Evolutionary conservation across 768 basidiomycete genomes (phyloP).

Genomic region (Rubroboletus satanas): DNA sequence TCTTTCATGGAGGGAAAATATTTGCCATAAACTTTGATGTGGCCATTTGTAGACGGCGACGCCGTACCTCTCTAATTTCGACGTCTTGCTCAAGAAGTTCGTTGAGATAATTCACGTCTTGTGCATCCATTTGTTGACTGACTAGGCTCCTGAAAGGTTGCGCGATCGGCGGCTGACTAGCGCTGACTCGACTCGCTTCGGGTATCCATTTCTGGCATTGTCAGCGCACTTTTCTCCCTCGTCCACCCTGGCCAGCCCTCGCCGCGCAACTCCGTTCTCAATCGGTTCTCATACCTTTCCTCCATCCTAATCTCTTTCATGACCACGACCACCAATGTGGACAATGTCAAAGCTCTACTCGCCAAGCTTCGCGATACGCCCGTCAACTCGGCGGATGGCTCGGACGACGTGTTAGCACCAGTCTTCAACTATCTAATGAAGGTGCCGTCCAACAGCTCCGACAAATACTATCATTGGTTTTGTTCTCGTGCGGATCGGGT

Average conservation of each 20-base stretch:
- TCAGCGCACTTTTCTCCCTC: not conserved
- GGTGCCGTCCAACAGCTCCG: slow-evolving; percentile 35
- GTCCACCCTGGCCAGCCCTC: not conserved
- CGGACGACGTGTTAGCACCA: slow-evolving; percentile 45
- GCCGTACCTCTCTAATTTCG: slow-evolving; percentile 59
- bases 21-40: not conserved
- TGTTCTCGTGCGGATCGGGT: slow-evolving; percentile 58
- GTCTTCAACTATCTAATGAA: slow-evolving; percentile 55
- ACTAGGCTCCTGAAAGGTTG: not conserved
- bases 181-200: not conserved
- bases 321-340: slow-evolving; percentile 23
- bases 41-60: not conserved
- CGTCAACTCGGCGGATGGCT: slow-evolving; percentile 44
- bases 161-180: slow-evolving; percentile 4
- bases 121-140: slow-evolving; percentile 45
- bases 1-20: slow-evolving; percentile 40
- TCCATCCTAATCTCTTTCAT: slow-evolving; percentile 14
- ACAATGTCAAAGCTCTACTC: slow-evolving; percentile 49
- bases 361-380: slow-evolving; percentile 55
- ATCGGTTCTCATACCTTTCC: not conserved
- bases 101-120: slow-evolving; percentile 56
- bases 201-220: slow-evolving; percentile 13
- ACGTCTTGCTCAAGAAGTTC: slow-evolving; percentile 58
- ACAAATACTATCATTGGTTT: slow-evolving; percentile 69
- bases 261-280: not conserved